phyloP scores from a whole-genome alignment of 169 alveolate species.

The Plasmodium knowlesi region DNA sequence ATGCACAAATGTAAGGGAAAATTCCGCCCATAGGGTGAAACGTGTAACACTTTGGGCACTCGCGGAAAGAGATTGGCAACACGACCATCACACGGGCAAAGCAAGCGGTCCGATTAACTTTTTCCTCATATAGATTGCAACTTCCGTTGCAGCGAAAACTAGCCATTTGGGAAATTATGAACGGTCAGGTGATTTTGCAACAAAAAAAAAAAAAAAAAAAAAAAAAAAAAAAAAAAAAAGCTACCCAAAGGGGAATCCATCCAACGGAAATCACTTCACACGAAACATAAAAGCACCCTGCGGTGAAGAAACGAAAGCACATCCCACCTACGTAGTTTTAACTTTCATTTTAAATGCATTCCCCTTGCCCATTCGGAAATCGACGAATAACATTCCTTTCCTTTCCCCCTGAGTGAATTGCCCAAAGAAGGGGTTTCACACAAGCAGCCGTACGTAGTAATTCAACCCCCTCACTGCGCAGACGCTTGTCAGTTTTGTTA shows the following conservation, averaged over 20 bases:
- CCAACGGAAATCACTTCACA: not conserved
- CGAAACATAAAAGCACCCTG: not conserved
- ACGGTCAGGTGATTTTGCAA: slow-evolving; percentile 3
- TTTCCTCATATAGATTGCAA: not conserved
- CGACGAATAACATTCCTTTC: not conserved
- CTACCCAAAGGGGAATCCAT: not conserved
- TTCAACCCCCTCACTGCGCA: not conserved
- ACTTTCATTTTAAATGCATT: not conserved
- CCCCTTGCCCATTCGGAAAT: not conserved
- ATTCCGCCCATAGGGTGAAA: not conserved
- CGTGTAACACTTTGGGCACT: not conserved
- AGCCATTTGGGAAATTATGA: slow-evolving; percentile 3
- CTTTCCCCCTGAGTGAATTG: not conserved
- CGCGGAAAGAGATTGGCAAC: not conserved
- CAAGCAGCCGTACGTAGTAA: not conserved
- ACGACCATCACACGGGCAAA: not conserved
- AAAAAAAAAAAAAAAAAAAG: not conserved
- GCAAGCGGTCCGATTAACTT: not conserved
- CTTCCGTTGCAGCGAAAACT: not conserved
- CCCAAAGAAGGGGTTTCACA: not conserved
- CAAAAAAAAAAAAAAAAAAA: not conserved
- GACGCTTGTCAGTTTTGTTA: not conserved
- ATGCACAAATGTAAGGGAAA: not conserved
- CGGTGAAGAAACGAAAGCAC: not conserved
- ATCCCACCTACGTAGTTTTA: not conserved